phyloP scores from a whole-genome alignment of 2,329 filamentous ascomycete genomes.

The Hansfordia pulvinata region DNA sequence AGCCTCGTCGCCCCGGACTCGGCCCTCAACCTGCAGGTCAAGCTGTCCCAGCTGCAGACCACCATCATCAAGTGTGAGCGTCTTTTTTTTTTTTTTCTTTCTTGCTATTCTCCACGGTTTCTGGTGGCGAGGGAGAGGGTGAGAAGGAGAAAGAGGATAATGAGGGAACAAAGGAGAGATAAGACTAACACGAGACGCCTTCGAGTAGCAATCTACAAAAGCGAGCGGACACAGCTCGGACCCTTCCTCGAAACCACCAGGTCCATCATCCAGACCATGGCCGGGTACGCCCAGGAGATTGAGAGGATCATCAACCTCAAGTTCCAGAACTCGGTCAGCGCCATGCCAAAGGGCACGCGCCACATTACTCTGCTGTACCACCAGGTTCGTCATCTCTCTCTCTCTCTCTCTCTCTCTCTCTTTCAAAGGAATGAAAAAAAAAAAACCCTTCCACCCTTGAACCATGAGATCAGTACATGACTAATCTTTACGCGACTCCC shows the following conservation, averaged over 20 bases:
- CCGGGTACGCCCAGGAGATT: slow-evolving; percentile 22
- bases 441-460: no score
- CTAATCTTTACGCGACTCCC: no score
- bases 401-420: not conserved
- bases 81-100: no score
- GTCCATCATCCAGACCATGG: slow-evolving; percentile 20
- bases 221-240: slow-evolving; percentile 17
- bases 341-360: slow-evolving; percentile 21
- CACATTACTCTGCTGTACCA: slow-evolving; percentile 24
- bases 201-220: slow-evolving; percentile 19
- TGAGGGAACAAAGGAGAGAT: no score
- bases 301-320: slow-evolving; percentile 19
- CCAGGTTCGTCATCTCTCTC: slow-evolving; percentile 13
- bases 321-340: slow-evolving; percentile 19
- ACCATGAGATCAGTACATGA: no score
- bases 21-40: slow-evolving; percentile 19
- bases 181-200: not conserved
- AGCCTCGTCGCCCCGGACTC: slow-evolving; percentile 14
- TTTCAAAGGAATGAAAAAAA: not conserved
- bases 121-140: no score
- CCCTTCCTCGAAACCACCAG: slow-evolving; percentile 21
- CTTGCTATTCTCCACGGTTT: no score
- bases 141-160: no score
- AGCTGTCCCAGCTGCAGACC: slow-evolving; percentile 19
- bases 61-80: slow-evolving; percentile 20